These are phyloP conservation scores for Paraconiothyrium sp. DNA, from an alignment of 2,329 filamentous ascomycete genomes.

Conservation along the genomic window DNA sequence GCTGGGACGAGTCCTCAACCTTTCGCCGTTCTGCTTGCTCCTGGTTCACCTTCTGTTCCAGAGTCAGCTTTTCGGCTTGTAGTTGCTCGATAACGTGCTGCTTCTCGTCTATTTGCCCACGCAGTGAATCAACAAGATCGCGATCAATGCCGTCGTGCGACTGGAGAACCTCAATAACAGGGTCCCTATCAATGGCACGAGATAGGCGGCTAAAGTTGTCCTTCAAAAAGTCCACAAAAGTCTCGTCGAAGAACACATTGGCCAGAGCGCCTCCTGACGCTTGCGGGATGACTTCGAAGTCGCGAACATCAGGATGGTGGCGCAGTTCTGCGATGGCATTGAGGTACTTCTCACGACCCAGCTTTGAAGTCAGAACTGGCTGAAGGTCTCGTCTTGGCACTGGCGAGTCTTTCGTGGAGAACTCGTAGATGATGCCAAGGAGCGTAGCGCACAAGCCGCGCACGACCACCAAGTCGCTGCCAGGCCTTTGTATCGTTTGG, in stretches of 20 bases:
- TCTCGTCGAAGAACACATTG: conserved; percentile 84
- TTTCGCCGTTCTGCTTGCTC: conserved; percentile 77
- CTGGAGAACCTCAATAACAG: conserved; percentile 83
- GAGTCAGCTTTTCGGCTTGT: conserved; percentile 63
- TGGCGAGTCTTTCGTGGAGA: conserved; percentile 96
- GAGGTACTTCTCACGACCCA: conserved; percentile 88
- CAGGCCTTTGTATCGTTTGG: conserved; percentile 69
- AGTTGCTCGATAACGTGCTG: conserved; percentile 67
- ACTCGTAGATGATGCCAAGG: conserved; percentile 91
- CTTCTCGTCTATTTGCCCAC: conserved; percentile 79
- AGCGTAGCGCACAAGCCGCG: conserved; percentile 86
- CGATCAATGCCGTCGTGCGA: conserved; percentile 93
- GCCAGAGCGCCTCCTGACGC: conserved; percentile 68
- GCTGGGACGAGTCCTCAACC: conserved; percentile 61
- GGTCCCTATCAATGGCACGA: conserved; percentile 89
- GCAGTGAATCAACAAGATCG: conserved; percentile 86
- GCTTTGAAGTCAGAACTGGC: conserved; percentile 75
- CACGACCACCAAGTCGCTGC: conserved; percentile 69
- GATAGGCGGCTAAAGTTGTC: conserved; percentile 90
- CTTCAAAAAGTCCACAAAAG: conserved; percentile 93
- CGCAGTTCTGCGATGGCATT: conserved; percentile 82
- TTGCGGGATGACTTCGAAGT: conserved; percentile 87
- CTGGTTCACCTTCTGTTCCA: conserved; percentile 71
- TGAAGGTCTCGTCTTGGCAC: conserved; percentile 84
- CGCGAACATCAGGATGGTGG: conserved; percentile 79